Conservation (phyloP, 495 filamentous ascomycete genomes). For the Penicillium odoratum region DNA sequence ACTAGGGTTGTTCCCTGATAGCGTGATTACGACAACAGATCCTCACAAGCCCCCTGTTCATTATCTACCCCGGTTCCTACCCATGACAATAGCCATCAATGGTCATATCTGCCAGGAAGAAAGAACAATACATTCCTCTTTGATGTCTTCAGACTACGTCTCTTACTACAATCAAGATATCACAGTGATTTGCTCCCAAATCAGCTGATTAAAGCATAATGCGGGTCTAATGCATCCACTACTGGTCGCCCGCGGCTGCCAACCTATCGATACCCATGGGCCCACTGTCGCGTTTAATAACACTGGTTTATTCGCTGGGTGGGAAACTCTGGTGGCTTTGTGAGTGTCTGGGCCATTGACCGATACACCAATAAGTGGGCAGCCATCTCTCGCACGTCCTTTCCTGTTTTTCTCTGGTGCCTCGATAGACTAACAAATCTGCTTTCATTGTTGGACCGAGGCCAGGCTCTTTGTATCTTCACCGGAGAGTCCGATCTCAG, state of each 20-base stretch:
- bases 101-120: not conserved
- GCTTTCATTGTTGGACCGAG: not conserved
- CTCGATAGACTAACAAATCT: not conserved
- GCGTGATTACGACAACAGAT: constrained; percentile 9
- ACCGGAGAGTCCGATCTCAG: not conserved
- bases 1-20: not conserved
- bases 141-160: not conserved
- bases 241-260: constrained; percentile 16
- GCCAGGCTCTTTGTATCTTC: not conserved
- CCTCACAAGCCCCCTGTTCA: not conserved
- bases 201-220: constrained; percentile 38
- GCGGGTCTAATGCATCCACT: constrained; percentile 37
- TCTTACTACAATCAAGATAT: not conserved
- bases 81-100: not conserved
- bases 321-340: not conserved
- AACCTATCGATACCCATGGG: constrained; percentile 12
- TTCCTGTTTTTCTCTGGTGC: constrained; percentile 5
- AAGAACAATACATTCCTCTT: not conserved
- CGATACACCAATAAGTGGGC: constrained; percentile 6
- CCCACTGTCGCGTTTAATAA: constrained; percentile 15
- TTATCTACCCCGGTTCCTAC: not conserved
- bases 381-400: constrained; percentile 2
- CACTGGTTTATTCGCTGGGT: constrained; percentile 10
- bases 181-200: constrained; percentile 5
- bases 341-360: not conserved